Evolutionary conservation across 176 grass and related monocot genomes (phyloP), one percentile per base, ranked within the genome.

Genomic region (Tillandsia leiboldiana): DNA sequence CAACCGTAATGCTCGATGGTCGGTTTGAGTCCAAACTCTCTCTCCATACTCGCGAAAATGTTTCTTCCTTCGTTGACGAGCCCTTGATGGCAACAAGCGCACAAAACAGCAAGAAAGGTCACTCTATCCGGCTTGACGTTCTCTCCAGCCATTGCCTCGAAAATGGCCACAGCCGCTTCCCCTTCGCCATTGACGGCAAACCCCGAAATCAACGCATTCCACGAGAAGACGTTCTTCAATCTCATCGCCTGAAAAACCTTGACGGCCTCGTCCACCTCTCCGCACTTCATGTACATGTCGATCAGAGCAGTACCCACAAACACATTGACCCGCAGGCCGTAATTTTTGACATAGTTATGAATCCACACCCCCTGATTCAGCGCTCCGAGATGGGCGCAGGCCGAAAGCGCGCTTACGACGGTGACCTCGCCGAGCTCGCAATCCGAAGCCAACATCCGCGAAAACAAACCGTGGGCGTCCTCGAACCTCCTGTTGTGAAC

Each of bases 1-100:
- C 88, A 91, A 20, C 81, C 80, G 51, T 91, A 91, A 52, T 91
- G 84, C 78, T 87, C 78, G 27, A 87, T 28, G 75, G 72, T 64
- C n/a, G 75, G 88, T 61, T 73, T 42, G 29, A 91, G 65, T 72
- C 83, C 80, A 74, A 52, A 79, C 26, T 47, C 68, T 49, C 70
- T 72, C 74, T 78, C 82, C 28, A 65, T 49, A 47, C 66, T 68
- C 56, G 81, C 10, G 17, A 77, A 77, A 53, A 77, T 27, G 33
- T 49, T 61, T 69, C 65, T 69, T 14, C 74, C 74, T 62, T 59
- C 4, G 2, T 69, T 26, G 5, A 69, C 33, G n/a, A 49, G 50
- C 54, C 74, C 74, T 2, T 77, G 74, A 24, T 77, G 74, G n/a
- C 74, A 61, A 14, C 74, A 77, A 12, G 74, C 65, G 59, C 74